Conservation (phyloP, 441 rosid species). For the Theobroma grandiflorum region DNA sequence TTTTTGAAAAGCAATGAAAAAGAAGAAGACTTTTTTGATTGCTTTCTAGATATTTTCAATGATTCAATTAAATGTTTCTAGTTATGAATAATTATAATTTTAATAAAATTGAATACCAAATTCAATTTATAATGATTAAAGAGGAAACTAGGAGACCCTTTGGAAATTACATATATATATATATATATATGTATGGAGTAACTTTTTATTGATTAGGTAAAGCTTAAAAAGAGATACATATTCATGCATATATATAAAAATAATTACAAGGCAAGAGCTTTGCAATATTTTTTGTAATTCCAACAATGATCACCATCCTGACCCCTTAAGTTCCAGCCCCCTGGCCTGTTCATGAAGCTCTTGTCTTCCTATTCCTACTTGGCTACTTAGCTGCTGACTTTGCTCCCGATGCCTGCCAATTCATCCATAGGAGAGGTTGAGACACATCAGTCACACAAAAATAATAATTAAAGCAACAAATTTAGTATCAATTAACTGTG, state of each 20-base stretch:
- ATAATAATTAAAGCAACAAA: neutral
- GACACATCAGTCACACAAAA: neutral
- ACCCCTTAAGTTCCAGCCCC: neutral
- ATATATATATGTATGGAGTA: neutral
- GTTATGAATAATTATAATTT: too few species aligned
- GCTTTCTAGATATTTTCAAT: too few species aligned
- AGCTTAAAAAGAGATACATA: constrained; percentile 1
- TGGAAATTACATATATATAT: neutral
- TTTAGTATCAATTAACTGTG: too few species aligned
- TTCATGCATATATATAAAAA: neutral
- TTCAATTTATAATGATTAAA: neutral
- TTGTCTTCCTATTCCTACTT: constrained; percentile 4
- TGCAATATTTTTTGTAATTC: constrained; percentile 1
- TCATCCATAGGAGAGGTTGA: neutral
- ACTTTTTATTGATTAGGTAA: constrained; percentile 18
- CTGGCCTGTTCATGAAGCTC: constrained; percentile 19
- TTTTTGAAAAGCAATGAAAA: too few species aligned
- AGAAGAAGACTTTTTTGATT: too few species aligned
- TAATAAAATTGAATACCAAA: neutral
- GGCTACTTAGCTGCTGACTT: constrained; percentile 29
- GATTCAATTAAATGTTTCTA: too few species aligned
- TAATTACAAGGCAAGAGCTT: constrained; percentile 20
- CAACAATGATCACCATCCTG: neutral
- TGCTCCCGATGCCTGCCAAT: constrained; percentile 28
- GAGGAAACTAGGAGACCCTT: neutral